These are phyloP conservation scores for Paraphaeosphaeria sporulosa DNA, from an alignment of 2,329 filamentous ascomycete genomes.

Conservation along the genomic window DNA sequence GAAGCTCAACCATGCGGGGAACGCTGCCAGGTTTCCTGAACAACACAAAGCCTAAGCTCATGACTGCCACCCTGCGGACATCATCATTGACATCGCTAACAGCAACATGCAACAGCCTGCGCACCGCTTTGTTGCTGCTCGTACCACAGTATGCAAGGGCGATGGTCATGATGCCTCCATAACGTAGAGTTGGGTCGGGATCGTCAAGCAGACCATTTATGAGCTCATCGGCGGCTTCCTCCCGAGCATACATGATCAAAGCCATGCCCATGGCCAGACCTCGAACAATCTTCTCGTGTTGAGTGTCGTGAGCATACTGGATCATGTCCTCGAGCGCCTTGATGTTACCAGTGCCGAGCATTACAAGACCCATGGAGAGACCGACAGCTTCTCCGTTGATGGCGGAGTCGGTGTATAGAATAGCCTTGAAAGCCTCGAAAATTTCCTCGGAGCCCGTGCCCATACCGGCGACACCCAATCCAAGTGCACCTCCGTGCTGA, in stretches of 20 bases:
- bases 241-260: constrained; percentile 95
- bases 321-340: constrained; percentile 97
- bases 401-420: constrained; percentile 92
- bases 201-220: constrained; percentile 94
- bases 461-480: constrained; percentile 97
- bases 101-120: constrained; percentile 92
- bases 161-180: constrained; percentile 98
- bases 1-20: constrained; percentile 96
- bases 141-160: constrained; percentile 97
- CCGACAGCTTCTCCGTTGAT: constrained; percentile 97
- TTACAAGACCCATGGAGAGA: constrained; percentile 94
- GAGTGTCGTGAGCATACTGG: constrained; percentile 95
- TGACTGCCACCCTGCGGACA: constrained; percentile 92
- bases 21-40: constrained; percentile 98
- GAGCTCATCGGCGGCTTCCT: constrained; percentile 92
- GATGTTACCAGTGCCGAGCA: constrained; percentile 96
- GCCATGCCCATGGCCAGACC: constrained; percentile 97
- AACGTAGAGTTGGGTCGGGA: constrained; percentile 89
- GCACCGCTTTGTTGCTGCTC: constrained; percentile 97
- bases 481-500: constrained; percentile 93
- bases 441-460: constrained; percentile 89
- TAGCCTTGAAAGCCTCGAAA: constrained; percentile 87
- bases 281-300: constrained; percentile 98
- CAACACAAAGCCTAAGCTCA: constrained; percentile 97
- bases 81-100: constrained; percentile 99